Base-by-base conservation (phyloP, 75 land plant species). In the Pinus taeda region DNA sequence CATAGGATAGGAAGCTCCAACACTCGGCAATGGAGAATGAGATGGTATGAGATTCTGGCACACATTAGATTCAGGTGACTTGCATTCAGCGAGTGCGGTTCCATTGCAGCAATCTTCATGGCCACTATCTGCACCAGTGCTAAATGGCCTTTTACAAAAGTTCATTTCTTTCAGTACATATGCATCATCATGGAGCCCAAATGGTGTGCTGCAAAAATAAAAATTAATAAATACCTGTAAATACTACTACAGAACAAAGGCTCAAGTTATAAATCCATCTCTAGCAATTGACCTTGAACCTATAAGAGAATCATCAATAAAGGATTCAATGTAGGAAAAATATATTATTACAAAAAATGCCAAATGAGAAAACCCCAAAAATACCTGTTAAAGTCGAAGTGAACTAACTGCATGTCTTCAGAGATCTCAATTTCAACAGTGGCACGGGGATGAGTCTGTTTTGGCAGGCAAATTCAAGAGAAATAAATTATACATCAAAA, bases 371-470 rank as follows among this genome's bases (percentile, higher is more conserved):
- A 56, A 78, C 33, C 17, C n/a, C 15, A 14, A 2, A 75, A 70
- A 60, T 79, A 94, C 98, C 98, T 93, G 77, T 94, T 95, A 81
- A 97, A 97, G 74, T 93, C 99, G 67, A 95, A 97, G 79, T 97
- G 98, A 59, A 97, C 95, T 60, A 93, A 82, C 79, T 97, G 98
- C 99, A 97, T 97, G 65, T 97, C 99, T 84, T 97, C 99, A 72
- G 99, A 94, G 53, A 97, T 95, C 81, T 97, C 99, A 57, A 95
- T 89, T 75, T 95, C 98, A 39, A 97, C 99, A 57, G 99, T 97
- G 33, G 98, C 99, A 82, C 95, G 90, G n/a, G 99, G 99, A 26
- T 93, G 89, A 60, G 99, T 95, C 98, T 95, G 79, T 63, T 64
- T 58, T 22, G 24, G 29, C 15, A 78, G 11, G 56, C 17, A 78